Conservation (phyloP, 768 basidiomycete genomes). For the Auriculariales sp. region DNA sequence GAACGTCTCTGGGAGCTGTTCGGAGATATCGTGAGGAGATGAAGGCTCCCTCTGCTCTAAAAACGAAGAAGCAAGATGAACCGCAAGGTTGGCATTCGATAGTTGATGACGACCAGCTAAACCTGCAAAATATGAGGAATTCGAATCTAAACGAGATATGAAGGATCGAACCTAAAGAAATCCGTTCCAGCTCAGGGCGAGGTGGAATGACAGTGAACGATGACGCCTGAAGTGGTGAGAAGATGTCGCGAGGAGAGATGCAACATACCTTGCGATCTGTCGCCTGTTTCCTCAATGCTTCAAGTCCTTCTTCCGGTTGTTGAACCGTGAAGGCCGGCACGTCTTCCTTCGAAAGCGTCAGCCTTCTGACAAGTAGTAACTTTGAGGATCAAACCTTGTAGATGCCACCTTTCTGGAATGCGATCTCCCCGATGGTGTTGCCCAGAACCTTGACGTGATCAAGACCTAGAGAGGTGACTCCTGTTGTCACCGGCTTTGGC, state of each 20-base stretch:
- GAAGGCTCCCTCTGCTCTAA: slow-evolving; percentile 18
- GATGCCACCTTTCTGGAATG: slow-evolving; percentile 92
- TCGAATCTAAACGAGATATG: background rate
- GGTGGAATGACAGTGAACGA: slow-evolving; percentile 49
- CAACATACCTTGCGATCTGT: slow-evolving; percentile 42
- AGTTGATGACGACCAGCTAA: slow-evolving; percentile 76
- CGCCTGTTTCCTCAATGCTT: slow-evolving; percentile 54
- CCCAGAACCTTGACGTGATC: slow-evolving; percentile 86
- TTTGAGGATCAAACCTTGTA: slow-evolving; percentile 51
- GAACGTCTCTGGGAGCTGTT: slow-evolving; percentile 35
- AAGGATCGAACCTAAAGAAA: slow-evolving; percentile 44
- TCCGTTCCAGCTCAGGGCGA: slow-evolving; percentile 30
- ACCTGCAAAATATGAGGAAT: slow-evolving; percentile 29
- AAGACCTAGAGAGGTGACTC: slow-evolving; percentile 79
- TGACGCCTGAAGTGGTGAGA: slow-evolving; percentile 32
- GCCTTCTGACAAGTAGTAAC: background rate
- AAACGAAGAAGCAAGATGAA: slow-evolving; percentile 57
- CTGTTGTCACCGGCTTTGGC: slow-evolving; percentile 78
- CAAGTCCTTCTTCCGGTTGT: slow-evolving; percentile 56
- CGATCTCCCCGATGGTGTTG: slow-evolving; percentile 77
- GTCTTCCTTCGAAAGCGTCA: slow-evolving; percentile 32
- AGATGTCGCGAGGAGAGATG: background rate
- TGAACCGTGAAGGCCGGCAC: slow-evolving; percentile 76
- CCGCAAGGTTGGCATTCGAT: slow-evolving; percentile 77
- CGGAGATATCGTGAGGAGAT: slow-evolving; percentile 5